Conservation (phyloP, 192 early-diverging fungal genomes). For the Coemansia sp. region DNA sequence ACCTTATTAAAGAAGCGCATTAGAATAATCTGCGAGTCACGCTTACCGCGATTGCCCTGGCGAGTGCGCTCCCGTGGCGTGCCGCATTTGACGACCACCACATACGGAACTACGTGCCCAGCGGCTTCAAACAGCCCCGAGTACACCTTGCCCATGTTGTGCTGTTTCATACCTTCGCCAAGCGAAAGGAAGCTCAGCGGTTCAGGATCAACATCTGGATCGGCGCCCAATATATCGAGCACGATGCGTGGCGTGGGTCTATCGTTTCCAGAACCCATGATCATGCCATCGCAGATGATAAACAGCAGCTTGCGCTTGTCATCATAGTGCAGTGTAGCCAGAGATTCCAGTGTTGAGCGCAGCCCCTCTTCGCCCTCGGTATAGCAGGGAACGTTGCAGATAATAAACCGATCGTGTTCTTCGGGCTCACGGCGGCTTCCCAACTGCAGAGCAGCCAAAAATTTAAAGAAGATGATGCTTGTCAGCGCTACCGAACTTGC, state of each 20-base stretch:
- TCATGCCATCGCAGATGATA: conserved; percentile 94
- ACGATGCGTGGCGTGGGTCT: conserved; percentile 94
- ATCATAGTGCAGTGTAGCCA: conserved; percentile 87
- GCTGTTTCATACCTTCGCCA: conserved; percentile 81
- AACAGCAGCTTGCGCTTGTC: conserved; percentile 97
- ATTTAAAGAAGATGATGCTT: conserved; percentile 85
- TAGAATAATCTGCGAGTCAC: conserved; percentile 97
- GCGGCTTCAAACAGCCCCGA: conserved; percentile 91
- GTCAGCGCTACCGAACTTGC: conserved; percentile 78
- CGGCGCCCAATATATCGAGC: conserved; percentile 93
- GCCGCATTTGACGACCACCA: conserved; percentile 94
- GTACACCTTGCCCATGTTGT: conserved; percentile 97
- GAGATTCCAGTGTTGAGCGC: conserved; percentile 85
- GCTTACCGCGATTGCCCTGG: conserved; percentile 98
- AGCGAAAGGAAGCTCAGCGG: conserved; percentile 82
- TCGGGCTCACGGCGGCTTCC: conserved; percentile 71
- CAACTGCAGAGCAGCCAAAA: conserved; percentile 87
- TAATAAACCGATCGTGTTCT: conserved; percentile 88
- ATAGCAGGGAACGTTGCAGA: conserved; percentile 94
- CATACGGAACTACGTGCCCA: conserved; percentile 88
- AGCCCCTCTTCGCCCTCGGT: conserved; percentile 93
- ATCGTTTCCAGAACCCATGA: conserved; percentile 94
- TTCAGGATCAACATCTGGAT: conserved; percentile 79
- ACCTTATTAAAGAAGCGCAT: conserved; percentile 98
- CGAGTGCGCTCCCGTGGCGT: conserved; percentile 74